These are phyloP conservation scores for Hyphochytrium catenoides DNA, from an alignment of 352 stramenopile genomes.

Conservation along the genomic window DNA sequence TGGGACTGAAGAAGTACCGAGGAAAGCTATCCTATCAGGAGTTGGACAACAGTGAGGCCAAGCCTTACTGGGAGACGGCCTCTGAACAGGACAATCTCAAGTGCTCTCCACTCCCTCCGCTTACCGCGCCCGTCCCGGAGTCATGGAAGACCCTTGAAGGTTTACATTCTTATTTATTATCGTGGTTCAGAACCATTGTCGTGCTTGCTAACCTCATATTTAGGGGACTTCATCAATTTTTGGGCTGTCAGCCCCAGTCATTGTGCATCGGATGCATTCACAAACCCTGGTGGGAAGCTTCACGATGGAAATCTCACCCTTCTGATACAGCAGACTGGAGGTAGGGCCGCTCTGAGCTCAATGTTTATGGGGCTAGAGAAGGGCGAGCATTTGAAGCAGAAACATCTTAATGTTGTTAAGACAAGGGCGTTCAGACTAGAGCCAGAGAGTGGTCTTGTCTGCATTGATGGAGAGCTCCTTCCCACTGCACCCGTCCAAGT, in stretches of 20 bases:
- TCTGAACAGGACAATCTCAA: constrained; percentile 6
- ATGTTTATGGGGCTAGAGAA: constrained; percentile 28
- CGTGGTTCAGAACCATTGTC: too few relatives aligned
- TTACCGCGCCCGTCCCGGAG: constrained; percentile 6
- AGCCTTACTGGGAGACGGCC: constrained; percentile 8
- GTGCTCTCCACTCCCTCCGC: neutral
- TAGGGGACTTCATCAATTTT: constrained; percentile 28
- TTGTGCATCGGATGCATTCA: constrained; percentile 16
- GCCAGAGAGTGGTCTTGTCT: too few relatives aligned
- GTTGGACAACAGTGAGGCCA: constrained; percentile 5
- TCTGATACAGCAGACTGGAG: constrained; percentile 14
- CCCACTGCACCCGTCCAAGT: too few relatives aligned
- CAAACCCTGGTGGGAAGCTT: constrained; percentile 18
- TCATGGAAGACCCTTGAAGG: constrained; percentile 18
- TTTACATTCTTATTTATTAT: too few relatives aligned
- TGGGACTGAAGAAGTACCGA: constrained; percentile 24
- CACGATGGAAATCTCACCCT: constrained; percentile 31
- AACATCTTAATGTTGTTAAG: constrained; percentile 22
- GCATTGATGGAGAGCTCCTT: too few relatives aligned
- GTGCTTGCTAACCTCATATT: too few relatives aligned
- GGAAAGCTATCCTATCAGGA: constrained; percentile 24
- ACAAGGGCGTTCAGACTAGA: too few relatives aligned
- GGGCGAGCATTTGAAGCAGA: constrained; percentile 17
- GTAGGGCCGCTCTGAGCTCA: constrained; percentile 8
- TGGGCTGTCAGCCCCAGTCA: constrained; percentile 31